phyloP scores from a whole-genome alignment of 2,329 filamentous ascomycete species.

The Lecanosticta acicola region DNA sequence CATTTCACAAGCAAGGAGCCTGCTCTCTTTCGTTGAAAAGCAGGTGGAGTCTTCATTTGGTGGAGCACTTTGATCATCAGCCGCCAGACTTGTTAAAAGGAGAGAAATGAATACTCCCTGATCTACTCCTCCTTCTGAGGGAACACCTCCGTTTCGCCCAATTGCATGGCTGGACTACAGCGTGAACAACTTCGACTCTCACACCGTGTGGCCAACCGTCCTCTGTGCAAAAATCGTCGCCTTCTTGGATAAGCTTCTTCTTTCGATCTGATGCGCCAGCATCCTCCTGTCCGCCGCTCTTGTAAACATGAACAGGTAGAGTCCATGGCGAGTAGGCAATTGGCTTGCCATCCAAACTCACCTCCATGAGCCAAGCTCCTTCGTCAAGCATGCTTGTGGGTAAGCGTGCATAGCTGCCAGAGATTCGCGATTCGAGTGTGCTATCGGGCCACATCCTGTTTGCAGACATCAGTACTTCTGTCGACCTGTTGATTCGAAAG shows the following conservation, averaged over 20 bases:
- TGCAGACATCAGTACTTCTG: neutral
- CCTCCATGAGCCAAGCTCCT: neutral
- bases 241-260: neutral
- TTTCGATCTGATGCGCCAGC: neutral
- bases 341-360: neutral
- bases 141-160: neutral
- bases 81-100: neutral
- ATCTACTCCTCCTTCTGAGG: constrained; percentile 1
- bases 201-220: neutral
- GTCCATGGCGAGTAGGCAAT: constrained; percentile 1
- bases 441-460: neutral
- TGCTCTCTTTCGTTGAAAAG: neutral
- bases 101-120: neutral
- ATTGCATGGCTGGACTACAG: neutral
- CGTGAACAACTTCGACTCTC: neutral
- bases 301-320: neutral
- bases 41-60: neutral
- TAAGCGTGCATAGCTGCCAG: neutral
- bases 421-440: neutral
- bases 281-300: neutral
- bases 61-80: constrained; percentile 3
- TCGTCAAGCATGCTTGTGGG: neutral
- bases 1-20: neutral
- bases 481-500: neutral
- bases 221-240: neutral